Base-by-base conservation (phyloP, 345 rosid species). In the Psidium friedrichsthalianum region DNA sequence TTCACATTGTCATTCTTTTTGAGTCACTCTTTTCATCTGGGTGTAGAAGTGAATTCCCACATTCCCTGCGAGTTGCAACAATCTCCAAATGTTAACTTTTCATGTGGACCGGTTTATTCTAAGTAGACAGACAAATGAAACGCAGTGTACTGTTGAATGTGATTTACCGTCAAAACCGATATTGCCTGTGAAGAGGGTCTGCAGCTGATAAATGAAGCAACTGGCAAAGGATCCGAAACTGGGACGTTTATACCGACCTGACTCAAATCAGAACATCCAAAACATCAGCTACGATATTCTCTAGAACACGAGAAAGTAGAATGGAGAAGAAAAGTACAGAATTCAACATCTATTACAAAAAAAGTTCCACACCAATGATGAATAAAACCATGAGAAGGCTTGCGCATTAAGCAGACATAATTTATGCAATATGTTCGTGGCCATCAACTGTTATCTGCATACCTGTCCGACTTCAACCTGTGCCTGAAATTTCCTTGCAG, bases 401-500 rank as follows among this genome's bases (percentile, higher is more conserved):
- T 36, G 32, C 40, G 24, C 47, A 36, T 32, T 11, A 20, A 69
- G 78, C 78, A 36, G 78, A 69, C 47, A 69, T 36, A 69, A 36
- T 36, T 69, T 32, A 8, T 11, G 13, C 0, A 11, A 36, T 24
- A 36, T 18, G 78, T 69, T 36, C 9, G 11, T n/a, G 29, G 36
- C 51, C 47, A 22, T 53, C 32, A n/a, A 14, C 12, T 11, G 10
- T 24, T 12, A 40, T 52, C 1, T 18, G 76, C 88, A 89, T 88
- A 95, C 99, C 98, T 95, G 97, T 51, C 97, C 99, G 42, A 95
- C 98, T 91, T 94, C 98, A 81, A 97, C 92, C 84, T 95, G 98
- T 83, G 91, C 91, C 89, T 95, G 99, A 89, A 97, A 97, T 91
- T 95, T 95, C 89, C 99, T 95, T 2, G 99, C 99, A 14, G 92